phyloP scores from a whole-genome alignment of 768 basidiomycete species.

The Podaxis sp. region DNA sequence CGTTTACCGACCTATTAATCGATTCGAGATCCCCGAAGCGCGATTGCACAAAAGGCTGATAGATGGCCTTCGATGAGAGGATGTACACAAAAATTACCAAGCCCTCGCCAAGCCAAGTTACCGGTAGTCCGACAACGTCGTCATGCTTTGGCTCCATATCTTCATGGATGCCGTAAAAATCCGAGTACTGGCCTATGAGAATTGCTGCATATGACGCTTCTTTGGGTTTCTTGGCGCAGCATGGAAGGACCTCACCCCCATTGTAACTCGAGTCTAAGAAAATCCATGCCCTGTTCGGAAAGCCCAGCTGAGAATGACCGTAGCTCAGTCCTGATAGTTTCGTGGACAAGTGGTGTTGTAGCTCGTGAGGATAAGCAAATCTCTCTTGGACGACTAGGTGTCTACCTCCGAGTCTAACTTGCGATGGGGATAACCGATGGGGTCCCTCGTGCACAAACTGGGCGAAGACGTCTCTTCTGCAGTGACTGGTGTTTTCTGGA shows the following conservation, averaged over 20 bases:
- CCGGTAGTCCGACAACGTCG: not conserved
- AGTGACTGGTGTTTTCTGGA: not conserved
- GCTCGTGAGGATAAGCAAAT: not conserved
- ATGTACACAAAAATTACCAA: not conserved
- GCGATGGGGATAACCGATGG: not conserved
- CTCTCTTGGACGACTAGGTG: not conserved
- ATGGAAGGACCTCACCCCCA: not conserved
- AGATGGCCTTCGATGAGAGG: not conserved
- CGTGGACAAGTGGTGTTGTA: not conserved
- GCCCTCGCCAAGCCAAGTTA: not conserved
- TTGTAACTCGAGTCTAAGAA: not conserved
- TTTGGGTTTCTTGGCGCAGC: not conserved
- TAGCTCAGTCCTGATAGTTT: not conserved
- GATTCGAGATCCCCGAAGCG: not conserved
- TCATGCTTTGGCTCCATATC: not conserved
- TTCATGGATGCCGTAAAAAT: not conserved
- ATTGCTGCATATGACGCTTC: not conserved
- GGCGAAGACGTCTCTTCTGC: not conserved
- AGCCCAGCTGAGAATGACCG: not conserved
- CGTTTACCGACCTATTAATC: not conserved
- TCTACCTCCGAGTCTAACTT: not conserved
- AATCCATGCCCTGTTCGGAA: not conserved
- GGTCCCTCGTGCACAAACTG: not conserved
- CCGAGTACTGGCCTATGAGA: not conserved
- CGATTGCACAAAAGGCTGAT: not conserved